A percentile compares a stretch with the other conserved stretches of the same genome.
These are phyloP conservation scores for Vitis amurensis DNA, from an alignment of 164 flowering plant species.

Conservation along the genomic window DNA sequence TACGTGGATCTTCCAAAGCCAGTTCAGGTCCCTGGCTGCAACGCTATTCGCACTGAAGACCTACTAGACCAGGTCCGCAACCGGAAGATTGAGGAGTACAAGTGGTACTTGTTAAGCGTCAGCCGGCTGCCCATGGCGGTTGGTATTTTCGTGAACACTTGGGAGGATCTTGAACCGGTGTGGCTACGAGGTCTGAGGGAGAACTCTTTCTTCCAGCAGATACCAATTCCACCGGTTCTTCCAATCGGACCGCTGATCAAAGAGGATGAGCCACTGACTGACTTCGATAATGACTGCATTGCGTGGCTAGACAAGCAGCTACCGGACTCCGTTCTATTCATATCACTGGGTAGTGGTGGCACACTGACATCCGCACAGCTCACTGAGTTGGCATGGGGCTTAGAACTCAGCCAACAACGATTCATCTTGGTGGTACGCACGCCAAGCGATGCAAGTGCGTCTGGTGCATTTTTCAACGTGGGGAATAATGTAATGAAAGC, in stretches of 20 bases:
- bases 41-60: slow-evolving; percentile 22
- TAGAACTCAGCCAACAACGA: slow-evolving; percentile 45
- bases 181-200: slow-evolving; percentile 19
- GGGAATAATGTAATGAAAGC: slow-evolving; percentile 17
- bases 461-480: slow-evolving; percentile 21
- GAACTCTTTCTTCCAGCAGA: slow-evolving; percentile 4
- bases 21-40: slow-evolving; percentile 39
- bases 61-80: slow-evolving; percentile 25
- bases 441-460: slow-evolving; percentile 15
- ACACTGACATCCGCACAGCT: slow-evolving; percentile 33
- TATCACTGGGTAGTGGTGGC: slow-evolving; percentile 57
- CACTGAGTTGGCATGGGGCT: slow-evolving; percentile 48
- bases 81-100: slow-evolving; percentile 28
- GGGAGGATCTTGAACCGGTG: slow-evolving; percentile 33
- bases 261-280: background rate
- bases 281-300: slow-evolving; percentile 12
- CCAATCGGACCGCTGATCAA: slow-evolving; percentile 40
- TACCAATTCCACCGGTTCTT: slow-evolving; percentile 26
- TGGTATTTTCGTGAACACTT: slow-evolving; percentile 37
- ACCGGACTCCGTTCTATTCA: slow-evolving; percentile 39
- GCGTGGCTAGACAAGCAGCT: slow-evolving; percentile 54
- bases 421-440: slow-evolving; percentile 45
- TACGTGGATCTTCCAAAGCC: slow-evolving; percentile 31
- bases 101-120: slow-evolving; percentile 15
- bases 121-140: slow-evolving; percentile 14